A percentile compares a stretch with the other conserved stretches of the same genome.
Conservation (phyloP, 2,329 filamentous ascomycete species). For the Trichoderma sp. region DNA sequence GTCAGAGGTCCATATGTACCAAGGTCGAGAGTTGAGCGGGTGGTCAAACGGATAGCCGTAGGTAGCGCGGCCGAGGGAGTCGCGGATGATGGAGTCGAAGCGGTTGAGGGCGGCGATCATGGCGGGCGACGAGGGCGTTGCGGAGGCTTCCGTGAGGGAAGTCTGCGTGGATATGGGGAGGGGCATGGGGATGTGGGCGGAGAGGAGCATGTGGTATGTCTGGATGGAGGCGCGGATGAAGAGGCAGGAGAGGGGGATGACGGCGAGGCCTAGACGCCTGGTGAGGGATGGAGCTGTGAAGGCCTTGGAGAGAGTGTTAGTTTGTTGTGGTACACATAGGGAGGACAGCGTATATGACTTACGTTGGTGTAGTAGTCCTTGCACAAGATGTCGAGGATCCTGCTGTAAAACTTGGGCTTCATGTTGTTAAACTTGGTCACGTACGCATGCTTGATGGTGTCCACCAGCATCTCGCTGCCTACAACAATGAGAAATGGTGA, state of each 20-base stretch:
- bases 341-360: conserved; percentile 30
- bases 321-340: background rate
- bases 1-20: conserved; percentile 63
- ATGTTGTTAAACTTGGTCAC: conserved; percentile 99
- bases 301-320: conserved; percentile 45
- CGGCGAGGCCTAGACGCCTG: conserved; percentile 81
- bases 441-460: conserved; percentile 96
- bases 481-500: conserved; percentile 92
- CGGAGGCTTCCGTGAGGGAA: conserved; percentile 62
- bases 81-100: conserved; percentile 72
- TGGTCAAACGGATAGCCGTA: conserved; percentile 56
- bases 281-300: conserved; percentile 90
- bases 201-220: conserved; percentile 97
- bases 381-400: conserved; percentile 88
- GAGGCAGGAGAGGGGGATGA: conserved; percentile 88
- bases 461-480: conserved; percentile 93
- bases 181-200: conserved; percentile 77
- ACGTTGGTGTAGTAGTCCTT: conserved; percentile 98
- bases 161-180: conserved; percentile 64
- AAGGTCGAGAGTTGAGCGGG: conserved; percentile 41
- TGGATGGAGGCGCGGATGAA: conserved; percentile 94
- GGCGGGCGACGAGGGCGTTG: conserved; percentile 65
- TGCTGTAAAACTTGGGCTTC: conserved; percentile 82
- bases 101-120: conserved; percentile 76
- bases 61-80: conserved; percentile 71